Evolutionary conservation across 495 filamentous ascomycete genomes (phyloP).

Genomic region (Trichocladium antarcticum): DNA sequence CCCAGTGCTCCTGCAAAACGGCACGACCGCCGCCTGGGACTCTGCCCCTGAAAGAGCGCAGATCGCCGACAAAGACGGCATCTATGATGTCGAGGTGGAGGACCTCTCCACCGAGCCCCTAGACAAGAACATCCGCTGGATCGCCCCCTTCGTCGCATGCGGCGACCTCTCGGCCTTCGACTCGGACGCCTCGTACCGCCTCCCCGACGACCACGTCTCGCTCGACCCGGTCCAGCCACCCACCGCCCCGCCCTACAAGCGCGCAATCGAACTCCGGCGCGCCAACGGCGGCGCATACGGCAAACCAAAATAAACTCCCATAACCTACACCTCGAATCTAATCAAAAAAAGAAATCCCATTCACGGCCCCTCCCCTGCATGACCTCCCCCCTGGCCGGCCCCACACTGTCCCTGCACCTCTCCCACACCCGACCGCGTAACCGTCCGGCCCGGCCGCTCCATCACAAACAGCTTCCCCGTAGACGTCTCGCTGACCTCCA

Average conservation of each 20-base stretch:
- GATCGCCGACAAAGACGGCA: slow-evolving; percentile 43
- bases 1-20: slow-evolving; percentile 29
- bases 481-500: slow-evolving; percentile 25
- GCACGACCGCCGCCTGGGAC: slow-evolving; percentile 35
- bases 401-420: too few species aligned
- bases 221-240: slow-evolving; percentile 93
- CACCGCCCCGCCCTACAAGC: slow-evolving; percentile 88
- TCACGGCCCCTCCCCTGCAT: neutral
- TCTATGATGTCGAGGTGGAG: slow-evolving; percentile 48
- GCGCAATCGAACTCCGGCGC: slow-evolving; percentile 74
- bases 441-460: slow-evolving; percentile 21
- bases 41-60: slow-evolving; percentile 3
- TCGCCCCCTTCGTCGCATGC: slow-evolving; percentile 89
- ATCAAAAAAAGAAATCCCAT: neutral
- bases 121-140: slow-evolving; percentile 54
- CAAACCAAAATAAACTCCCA: slow-evolving; percentile 24
- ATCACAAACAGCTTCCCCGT: slow-evolving; percentile 17
- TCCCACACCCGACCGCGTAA: neutral
- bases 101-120: slow-evolving; percentile 31
- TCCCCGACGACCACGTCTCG: slow-evolving; percentile 62
- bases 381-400: too few species aligned
- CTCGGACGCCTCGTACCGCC: slow-evolving; percentile 81
- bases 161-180: slow-evolving; percentile 92
- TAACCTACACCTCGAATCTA: too few species aligned
- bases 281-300: slow-evolving; percentile 69